phyloP scores from a whole-genome alignment of 2,329 filamentous ascomycete species.

The Sclerotiophoma versabilis region DNA sequence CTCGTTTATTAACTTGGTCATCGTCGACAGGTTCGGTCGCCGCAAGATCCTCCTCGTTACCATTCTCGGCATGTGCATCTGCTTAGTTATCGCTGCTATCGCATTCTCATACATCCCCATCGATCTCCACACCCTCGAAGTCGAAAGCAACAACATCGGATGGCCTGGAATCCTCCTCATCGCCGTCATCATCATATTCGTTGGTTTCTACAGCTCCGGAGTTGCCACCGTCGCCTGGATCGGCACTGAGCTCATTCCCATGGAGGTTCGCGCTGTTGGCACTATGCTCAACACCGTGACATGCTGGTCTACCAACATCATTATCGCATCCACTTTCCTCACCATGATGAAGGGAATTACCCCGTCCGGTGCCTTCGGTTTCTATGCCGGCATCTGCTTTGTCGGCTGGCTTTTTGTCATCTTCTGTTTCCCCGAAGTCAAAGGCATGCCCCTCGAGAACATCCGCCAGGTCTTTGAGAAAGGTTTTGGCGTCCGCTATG shows the following conservation, averaged over 20 bases:
- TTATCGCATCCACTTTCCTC: constrained; percentile 50
- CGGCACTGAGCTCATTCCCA: constrained; percentile 39
- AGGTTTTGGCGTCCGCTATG: constrained; percentile 47
- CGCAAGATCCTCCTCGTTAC: constrained; percentile 65
- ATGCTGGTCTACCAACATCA: constrained; percentile 46
- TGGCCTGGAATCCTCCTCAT: constrained; percentile 47
- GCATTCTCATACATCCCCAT: constrained; percentile 72
- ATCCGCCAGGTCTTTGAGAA: constrained; percentile 46
- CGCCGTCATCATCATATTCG: constrained; percentile 48
- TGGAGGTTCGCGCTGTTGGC: constrained; percentile 48
- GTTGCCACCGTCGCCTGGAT: constrained; percentile 49
- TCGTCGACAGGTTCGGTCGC: constrained; percentile 82
- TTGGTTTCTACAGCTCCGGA: constrained; percentile 45
- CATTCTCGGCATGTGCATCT: constrained; percentile 72
- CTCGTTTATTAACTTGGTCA: constrained; percentile 74
- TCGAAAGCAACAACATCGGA: constrained; percentile 39
- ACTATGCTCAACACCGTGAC: constrained; percentile 46
- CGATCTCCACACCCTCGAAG: constrained; percentile 43
- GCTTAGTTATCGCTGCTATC: constrained; percentile 73
- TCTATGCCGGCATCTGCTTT: constrained; percentile 48
- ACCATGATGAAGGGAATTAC: constrained; percentile 51
- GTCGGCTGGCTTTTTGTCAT: constrained; percentile 46
- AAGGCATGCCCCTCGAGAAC: constrained; percentile 47
- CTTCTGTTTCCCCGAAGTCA: constrained; percentile 49
- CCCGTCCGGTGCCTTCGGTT: constrained; percentile 48